These are phyloP conservation scores for Syzygium oleosum DNA, from an alignment of 345 rosid species.

Conservation along the genomic window DNA sequence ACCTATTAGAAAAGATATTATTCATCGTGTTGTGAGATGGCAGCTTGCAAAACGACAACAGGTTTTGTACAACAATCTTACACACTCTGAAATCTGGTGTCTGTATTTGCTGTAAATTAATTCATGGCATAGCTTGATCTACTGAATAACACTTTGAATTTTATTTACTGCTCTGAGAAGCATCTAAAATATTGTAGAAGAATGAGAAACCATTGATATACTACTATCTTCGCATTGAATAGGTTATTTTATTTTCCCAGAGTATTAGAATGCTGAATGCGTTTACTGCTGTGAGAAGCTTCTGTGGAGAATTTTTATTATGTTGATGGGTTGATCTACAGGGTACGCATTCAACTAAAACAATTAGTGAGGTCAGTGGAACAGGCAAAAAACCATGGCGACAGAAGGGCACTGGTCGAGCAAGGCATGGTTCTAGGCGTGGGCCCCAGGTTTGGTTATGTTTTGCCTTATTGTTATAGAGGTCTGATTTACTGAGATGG, in stretches of 20 bases:
- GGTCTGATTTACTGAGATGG: not conserved
- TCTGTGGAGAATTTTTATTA: not conserved
- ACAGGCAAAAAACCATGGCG: slow-evolving; percentile 88
- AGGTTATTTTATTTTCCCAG: not conserved
- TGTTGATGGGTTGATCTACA: slow-evolving; percentile 9
- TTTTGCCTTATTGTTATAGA: not conserved
- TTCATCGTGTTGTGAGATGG: slow-evolving; percentile 83
- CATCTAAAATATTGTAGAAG: not conserved
- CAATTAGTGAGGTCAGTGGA: slow-evolving; percentile 89
- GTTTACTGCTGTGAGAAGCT: not conserved
- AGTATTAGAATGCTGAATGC: not conserved
- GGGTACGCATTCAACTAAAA: slow-evolving; percentile 97
- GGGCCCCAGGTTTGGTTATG: slow-evolving; percentile 68
- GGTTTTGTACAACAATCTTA: slow-evolving; percentile 20
- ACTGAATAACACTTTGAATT: not conserved
- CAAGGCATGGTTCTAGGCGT: slow-evolving; percentile 81
- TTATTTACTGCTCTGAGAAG: not conserved
- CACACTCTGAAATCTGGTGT: not conserved
- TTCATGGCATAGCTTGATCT: not conserved
- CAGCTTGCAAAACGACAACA: slow-evolving; percentile 92
- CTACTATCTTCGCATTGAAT: not conserved
- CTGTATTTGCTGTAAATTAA: not conserved
- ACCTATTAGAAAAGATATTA: slow-evolving; percentile 82
- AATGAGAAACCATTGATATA: not conserved
- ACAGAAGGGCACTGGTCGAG: slow-evolving; percentile 90